Percentiles rank a stretch among this genome's conserved stretches.
These are phyloP conservation scores for Kodamaea laetipori DNA, from an alignment of 805 yeast species.

Conservation along the genomic window DNA sequence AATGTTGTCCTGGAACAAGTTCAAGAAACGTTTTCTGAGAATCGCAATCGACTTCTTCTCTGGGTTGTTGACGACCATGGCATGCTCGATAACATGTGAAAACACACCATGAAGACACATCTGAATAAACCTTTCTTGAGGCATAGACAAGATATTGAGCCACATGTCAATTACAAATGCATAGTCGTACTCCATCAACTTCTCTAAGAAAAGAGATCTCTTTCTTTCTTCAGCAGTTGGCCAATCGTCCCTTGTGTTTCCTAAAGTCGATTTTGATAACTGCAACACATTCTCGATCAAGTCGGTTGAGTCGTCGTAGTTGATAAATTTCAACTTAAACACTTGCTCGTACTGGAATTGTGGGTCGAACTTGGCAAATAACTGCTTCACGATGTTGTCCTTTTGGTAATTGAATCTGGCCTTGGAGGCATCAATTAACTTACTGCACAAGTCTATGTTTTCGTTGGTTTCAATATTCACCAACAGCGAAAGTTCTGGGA, in stretches of 20 bases:
- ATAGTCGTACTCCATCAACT: slow-evolving; percentile 67
- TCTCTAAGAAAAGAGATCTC: slow-evolving; percentile 72
- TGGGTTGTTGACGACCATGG: slow-evolving; percentile 47
- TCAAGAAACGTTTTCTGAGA: slow-evolving; percentile 67
- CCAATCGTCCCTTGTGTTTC: slow-evolving; percentile 85
- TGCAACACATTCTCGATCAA: slow-evolving; percentile 69
- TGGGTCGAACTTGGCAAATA: slow-evolving; percentile 45
- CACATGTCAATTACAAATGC: slow-evolving; percentile 58
- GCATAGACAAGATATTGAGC: slow-evolving; percentile 60
- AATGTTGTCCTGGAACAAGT: slow-evolving; percentile 56
- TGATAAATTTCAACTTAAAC: slow-evolving; percentile 17
- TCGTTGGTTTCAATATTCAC: slow-evolving; percentile 53
- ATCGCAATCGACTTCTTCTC: slow-evolving; percentile 50
- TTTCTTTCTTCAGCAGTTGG: slow-evolving; percentile 89
- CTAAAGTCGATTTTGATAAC: slow-evolving; percentile 70
- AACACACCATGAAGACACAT: slow-evolving; percentile 90
- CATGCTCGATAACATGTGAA: slow-evolving; percentile 80
- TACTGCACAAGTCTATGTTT: slow-evolving; percentile 68
- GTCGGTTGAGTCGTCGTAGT: slow-evolving; percentile 42
- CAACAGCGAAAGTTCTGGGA: slow-evolving; percentile 65
- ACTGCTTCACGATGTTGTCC: slow-evolving; percentile 55
- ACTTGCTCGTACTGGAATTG: slow-evolving; percentile 14
- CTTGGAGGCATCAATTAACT: slow-evolving; percentile 66
- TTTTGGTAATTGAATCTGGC: slow-evolving; percentile 58
- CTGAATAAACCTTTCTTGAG: slow-evolving; percentile 61